A percentile compares a stretch with the other conserved stretches of the same genome.
Evolutionary conservation across 805 yeast species (phyloP).

Genomic region (Nakazawaea wyomingensis): DNA sequence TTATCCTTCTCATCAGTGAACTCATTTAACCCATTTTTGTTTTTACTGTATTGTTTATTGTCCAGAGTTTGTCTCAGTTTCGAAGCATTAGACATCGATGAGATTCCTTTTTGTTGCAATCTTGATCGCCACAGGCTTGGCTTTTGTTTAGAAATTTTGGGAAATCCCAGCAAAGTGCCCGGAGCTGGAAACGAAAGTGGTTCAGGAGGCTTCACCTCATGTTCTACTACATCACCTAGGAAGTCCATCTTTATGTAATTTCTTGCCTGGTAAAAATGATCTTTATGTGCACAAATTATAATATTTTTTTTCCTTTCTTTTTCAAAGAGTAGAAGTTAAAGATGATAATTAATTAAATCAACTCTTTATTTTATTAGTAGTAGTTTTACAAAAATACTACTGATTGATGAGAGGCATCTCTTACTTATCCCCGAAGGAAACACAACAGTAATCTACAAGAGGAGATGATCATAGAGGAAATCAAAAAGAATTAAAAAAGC

Average conservation of each 20-base stretch:
- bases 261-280: too few species aligned
- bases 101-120: slow-evolving; percentile 29
- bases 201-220: slow-evolving; percentile 35
- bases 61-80: slow-evolving; percentile 9
- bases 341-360: too few species aligned
- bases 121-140: slow-evolving; percentile 49
- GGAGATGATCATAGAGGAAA: too few species aligned
- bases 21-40: slow-evolving; percentile 12
- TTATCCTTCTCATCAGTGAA: slow-evolving; percentile 15
- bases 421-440: too few species aligned
- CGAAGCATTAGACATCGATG: slow-evolving; percentile 20
- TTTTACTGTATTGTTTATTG: background rate
- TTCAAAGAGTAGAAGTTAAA: background rate
- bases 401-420: too few species aligned
- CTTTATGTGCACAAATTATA: too few species aligned
- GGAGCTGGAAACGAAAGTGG: slow-evolving; percentile 22
- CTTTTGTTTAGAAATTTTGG: slow-evolving; percentile 27
- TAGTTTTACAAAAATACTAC: too few species aligned
- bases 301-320: background rate
- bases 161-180: slow-evolving; percentile 30
- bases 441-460: too few species aligned
- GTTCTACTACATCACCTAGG: slow-evolving; percentile 70
- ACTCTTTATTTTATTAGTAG: too few species aligned
- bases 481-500: too few species aligned
- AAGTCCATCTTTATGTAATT: slow-evolving; percentile 48